Evolutionary conservation across 495 filamentous ascomycete genomes (phyloP), one percentile per base, ranked within the genome.

Genomic region (Neurospora sp.): DNA sequence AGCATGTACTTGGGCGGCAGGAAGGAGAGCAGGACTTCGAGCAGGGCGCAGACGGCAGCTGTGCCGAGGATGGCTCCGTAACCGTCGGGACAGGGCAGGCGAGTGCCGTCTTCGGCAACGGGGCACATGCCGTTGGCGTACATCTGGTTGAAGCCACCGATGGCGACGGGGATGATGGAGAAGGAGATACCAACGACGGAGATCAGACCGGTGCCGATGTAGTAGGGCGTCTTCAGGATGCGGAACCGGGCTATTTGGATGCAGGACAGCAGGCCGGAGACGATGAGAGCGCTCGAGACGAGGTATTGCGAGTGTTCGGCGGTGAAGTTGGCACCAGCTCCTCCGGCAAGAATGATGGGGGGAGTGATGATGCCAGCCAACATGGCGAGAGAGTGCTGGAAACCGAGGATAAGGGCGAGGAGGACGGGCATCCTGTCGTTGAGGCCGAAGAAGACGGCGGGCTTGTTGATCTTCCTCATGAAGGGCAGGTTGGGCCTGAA

Each of bases 181-280:
- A 97, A 97, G 1, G 91, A 94, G 37, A 92, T 92, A 69, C 93
- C 93, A 20, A 97, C 92, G n/a, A 97, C 93, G 2, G 92, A 94
- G 72, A 97, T 92, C 66, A 97, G 81, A 3, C 94, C 94, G 0
- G 94, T 97, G 42, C 94, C 94, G 75, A 97, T 81, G 75, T 91
- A 96, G 81, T 97, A 89, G 71, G 90, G 91, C 6, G 93, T 96
- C 72, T 87, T 88, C 66, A 85, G 88, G 72, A 97, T 89, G 77
- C 92, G 92, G 76, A 97, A 91, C n/a, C 94, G 84, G 4, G 90
- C 92, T 82, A 97, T 96, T 78, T 97, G 94, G 31, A 97, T 84
- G 18, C 88, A 85, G 10, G 92, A 94, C 37, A 97, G 84, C 35
- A 95, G 83, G 20, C 94, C 94, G 35, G 90, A 93, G 37, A 95